These are phyloP conservation scores for Lachancea meyersii DNA, from an alignment of 805 yeast genomes.

Conservation along the genomic window DNA sequence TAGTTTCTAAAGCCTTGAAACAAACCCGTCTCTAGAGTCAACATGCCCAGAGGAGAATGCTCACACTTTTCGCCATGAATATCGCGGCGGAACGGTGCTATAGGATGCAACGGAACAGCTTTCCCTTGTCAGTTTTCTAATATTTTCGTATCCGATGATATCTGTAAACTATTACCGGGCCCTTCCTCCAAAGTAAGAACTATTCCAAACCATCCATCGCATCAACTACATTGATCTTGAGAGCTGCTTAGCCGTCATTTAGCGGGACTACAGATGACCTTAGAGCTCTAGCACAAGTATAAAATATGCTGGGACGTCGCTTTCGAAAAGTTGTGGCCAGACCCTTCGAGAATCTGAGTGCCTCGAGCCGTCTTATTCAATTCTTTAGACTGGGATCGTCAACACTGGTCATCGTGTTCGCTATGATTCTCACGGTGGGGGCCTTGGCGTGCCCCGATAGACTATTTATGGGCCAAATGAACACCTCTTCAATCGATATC, in stretches of 20 bases:
- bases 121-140: neutral
- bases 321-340: slow-evolving; percentile 6
- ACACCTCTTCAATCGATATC: slow-evolving; percentile 23
- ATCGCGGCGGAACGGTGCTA: no score
- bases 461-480: slow-evolving; percentile 21
- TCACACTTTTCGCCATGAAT: neutral
- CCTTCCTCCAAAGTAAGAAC: no score
- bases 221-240: no score
- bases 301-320: slow-evolving; percentile 3
- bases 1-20: no score
- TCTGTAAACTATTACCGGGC: no score
- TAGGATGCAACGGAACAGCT: neutral
- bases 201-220: neutral
- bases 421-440: slow-evolving; percentile 18
- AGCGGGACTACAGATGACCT: neutral
- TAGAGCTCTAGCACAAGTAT: neutral
- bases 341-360: slow-evolving; percentile 22
- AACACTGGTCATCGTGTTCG: slow-evolving; percentile 16
- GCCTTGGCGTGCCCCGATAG: slow-evolving; percentile 18
- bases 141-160: neutral
- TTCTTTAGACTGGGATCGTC: slow-evolving; percentile 20
- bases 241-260: neutral
- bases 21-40: no score
- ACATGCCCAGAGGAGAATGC: no score
- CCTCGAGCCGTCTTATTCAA: slow-evolving; percentile 21